Evolutionary conservation across 2,329 filamentous ascomycete genomes (phyloP).

Genomic region (Fusarium papillatum): DNA sequence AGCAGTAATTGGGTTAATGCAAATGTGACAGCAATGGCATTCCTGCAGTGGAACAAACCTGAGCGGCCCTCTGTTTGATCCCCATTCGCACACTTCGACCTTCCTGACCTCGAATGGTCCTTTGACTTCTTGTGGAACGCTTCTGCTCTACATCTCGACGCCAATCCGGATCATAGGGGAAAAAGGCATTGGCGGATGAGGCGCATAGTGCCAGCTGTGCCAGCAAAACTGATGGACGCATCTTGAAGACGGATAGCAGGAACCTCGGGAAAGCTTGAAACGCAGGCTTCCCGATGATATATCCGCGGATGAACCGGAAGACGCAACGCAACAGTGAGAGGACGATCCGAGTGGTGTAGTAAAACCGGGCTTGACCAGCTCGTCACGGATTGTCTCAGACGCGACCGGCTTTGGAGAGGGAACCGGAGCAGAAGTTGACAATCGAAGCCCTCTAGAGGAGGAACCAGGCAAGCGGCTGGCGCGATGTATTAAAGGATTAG

Average conservation of each 20-base stretch:
- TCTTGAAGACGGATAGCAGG: constrained; percentile 45
- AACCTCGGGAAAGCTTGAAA: constrained; percentile 9
- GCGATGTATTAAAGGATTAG: constrained; percentile 46
- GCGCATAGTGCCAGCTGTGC: constrained; percentile 64
- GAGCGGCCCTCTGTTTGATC: constrained; percentile 53
- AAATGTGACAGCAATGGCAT: constrained; percentile 10
- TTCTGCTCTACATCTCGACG: constrained; percentile 44
- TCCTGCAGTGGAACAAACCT: constrained; percentile 45
- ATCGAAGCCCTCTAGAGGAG: constrained; percentile 17
- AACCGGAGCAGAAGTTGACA: constrained; percentile 2
- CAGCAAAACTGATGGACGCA: constrained; percentile 56
- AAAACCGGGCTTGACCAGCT: constrained; percentile 26
- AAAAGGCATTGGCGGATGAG: constrained; percentile 61
- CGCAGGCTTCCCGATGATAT: constrained; percentile 22
- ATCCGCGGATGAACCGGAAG: constrained; percentile 11
- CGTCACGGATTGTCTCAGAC: constrained; percentile 41
- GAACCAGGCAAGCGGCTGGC: constrained; percentile 26
- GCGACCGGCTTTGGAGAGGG: constrained; percentile 19
- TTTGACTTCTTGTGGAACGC: constrained; percentile 38
- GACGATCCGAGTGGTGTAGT: constrained; percentile 19
- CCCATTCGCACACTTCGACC: constrained; percentile 53
- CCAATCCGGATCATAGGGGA: constrained; percentile 58
- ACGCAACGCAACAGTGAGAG: constrained; percentile 16
- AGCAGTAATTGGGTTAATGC: constrained; percentile 27
- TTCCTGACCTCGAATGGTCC: constrained; percentile 26